Evolutionary conservation across 1,139 yeast species (phyloP).

Genomic region (Blastobotrys malaysiensis): DNA sequence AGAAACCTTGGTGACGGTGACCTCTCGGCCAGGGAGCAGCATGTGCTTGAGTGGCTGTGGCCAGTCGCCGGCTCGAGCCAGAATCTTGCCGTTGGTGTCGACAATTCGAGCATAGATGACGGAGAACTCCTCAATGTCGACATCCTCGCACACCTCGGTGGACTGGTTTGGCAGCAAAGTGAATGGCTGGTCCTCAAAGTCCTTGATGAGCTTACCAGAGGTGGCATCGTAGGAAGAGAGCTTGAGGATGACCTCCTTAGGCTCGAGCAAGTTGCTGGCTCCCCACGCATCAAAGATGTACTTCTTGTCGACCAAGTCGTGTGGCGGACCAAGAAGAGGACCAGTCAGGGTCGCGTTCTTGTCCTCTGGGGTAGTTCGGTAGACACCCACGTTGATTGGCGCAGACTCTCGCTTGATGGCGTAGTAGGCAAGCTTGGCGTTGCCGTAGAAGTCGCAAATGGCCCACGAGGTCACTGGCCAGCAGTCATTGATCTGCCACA

Average conservation of each 20-base stretch:
- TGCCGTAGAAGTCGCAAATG: conserved; percentile 37
- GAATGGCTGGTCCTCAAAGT: conserved; percentile 17
- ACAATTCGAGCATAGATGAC: conserved; percentile 24
- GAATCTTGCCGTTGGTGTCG: conserved; percentile 19
- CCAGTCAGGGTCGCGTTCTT: conserved; percentile 14
- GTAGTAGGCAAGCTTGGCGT: conserved; percentile 44
- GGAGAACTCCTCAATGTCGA: conserved; percentile 22
- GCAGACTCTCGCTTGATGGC: conserved; percentile 42
- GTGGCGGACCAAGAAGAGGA: conserved; percentile 17
- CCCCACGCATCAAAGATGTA: conserved; percentile 42
- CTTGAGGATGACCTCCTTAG: conserved; percentile 27
- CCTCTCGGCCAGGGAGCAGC: conserved; percentile 28
- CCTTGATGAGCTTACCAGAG: conserved; percentile 30
- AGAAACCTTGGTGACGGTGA: conserved; percentile 14
- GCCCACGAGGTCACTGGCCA: conserved; percentile 50
- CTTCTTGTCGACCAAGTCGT: conserved; percentile 27
- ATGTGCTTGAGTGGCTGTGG: conserved; percentile 50
- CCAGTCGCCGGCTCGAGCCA: conserved; percentile 44
- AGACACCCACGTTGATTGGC: conserved; percentile 37
- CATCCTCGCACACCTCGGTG: conserved; percentile 30
- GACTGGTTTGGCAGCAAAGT: conserved; percentile 34
- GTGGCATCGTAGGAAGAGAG: conserved; percentile 34
- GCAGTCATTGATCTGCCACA: conserved; percentile 50
- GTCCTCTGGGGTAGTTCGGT: conserved; percentile 26
- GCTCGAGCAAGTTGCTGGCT: conserved; percentile 32